Conservation (phyloP, 176 grass and related monocot species). For the Aechmea fasciata region DNA sequence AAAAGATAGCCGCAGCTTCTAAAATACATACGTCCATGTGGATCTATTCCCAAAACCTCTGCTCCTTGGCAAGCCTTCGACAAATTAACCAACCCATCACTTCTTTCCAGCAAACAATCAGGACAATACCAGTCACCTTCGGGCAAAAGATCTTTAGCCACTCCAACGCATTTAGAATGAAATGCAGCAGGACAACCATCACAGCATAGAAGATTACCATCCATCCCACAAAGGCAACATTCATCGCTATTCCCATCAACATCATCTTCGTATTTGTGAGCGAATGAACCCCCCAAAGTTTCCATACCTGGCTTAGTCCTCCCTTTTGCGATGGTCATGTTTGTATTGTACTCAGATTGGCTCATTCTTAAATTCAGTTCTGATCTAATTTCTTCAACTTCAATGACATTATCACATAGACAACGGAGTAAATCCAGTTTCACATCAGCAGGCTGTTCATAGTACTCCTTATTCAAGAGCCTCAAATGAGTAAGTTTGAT, state of each 20-base stretch:
- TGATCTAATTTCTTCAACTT: constrained; percentile 49
- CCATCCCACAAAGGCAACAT: constrained; percentile 81
- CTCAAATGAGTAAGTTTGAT: constrained; percentile 64
- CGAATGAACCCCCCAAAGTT: constrained; percentile 10
- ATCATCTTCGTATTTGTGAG: constrained; percentile 28
- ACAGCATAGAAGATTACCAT: constrained; percentile 92
- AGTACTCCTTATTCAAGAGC: constrained; percentile 67
- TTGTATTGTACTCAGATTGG: constrained; percentile 42
- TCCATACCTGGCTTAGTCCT: constrained; percentile 29
- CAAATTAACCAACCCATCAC: constrained; percentile 38
- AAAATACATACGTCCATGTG: constrained; percentile 67
- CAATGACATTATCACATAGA: constrained; percentile 83
- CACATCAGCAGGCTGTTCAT: constrained; percentile 48
- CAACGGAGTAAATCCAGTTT: constrained; percentile 77
- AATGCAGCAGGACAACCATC: constrained; percentile 97
- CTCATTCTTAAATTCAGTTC: constrained; percentile 59
- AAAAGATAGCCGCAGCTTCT: constrained; percentile 69
- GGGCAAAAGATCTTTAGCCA: constrained; percentile 78
- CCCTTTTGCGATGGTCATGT: constrained; percentile 34
- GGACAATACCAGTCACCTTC: constrained; percentile 94
- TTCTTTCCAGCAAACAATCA: constrained; percentile 59
- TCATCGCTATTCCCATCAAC: constrained; percentile 87
- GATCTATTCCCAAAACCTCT: constrained; percentile 69
- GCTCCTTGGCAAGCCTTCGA: constrained; percentile 55
- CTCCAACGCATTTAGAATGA: constrained; percentile 90